Conservation (phyloP, 2,329 filamentous ascomycete genomes). For the Teratosphaeria gauchensis region DNA sequence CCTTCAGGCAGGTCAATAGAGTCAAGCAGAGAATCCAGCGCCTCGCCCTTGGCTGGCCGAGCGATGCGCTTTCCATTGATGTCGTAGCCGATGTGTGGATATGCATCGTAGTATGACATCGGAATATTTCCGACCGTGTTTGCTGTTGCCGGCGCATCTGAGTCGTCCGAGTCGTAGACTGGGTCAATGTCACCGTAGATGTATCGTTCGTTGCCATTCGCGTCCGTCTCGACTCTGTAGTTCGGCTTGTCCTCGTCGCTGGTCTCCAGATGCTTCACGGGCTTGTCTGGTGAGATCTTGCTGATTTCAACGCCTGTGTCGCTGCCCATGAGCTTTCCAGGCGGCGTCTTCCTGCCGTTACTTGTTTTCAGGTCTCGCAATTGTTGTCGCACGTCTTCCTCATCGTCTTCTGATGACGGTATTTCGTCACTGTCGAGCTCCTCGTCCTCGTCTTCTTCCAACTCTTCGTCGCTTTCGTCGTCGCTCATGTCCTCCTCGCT, state of each 20-base stretch:
- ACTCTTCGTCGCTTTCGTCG: slow-evolving; percentile 22
- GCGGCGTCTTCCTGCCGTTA: slow-evolving; percentile 12
- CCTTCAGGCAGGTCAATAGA: slow-evolving; percentile 95
- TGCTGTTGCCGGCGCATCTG: slow-evolving; percentile 57
- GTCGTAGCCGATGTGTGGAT: slow-evolving; percentile 96
- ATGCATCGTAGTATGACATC: slow-evolving; percentile 89
- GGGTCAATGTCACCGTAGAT: slow-evolving; percentile 90
- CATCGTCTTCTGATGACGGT: slow-evolving; percentile 29
- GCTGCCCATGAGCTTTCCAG: slow-evolving; percentile 17
- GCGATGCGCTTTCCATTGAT: slow-evolving; percentile 98
- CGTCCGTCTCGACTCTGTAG: slow-evolving; percentile 61
- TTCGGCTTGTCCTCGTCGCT: slow-evolving; percentile 33
- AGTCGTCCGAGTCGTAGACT: slow-evolving; percentile 92
- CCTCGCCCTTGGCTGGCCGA: slow-evolving; percentile 87
- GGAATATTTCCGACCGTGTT: slow-evolving; percentile 97
- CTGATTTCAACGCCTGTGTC: slow-evolving; percentile 18
- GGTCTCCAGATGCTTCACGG: slow-evolving; percentile 9
- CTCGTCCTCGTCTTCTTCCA: slow-evolving; percentile 28
- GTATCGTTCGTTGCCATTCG: slow-evolving; percentile 83
- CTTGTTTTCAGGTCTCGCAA: slow-evolving; percentile 33
- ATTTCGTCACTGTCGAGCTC: slow-evolving; percentile 33
- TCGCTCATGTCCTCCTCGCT: slow-evolving; percentile 15
- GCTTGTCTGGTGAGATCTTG: slow-evolving; percentile 12
- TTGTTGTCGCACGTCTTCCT: slow-evolving; percentile 34
- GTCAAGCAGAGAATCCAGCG: slow-evolving; percentile 84